phyloP scores from a whole-genome alignment of 2,329 filamentous ascomycete species.

The Beauveria rudraprayagi region DNA sequence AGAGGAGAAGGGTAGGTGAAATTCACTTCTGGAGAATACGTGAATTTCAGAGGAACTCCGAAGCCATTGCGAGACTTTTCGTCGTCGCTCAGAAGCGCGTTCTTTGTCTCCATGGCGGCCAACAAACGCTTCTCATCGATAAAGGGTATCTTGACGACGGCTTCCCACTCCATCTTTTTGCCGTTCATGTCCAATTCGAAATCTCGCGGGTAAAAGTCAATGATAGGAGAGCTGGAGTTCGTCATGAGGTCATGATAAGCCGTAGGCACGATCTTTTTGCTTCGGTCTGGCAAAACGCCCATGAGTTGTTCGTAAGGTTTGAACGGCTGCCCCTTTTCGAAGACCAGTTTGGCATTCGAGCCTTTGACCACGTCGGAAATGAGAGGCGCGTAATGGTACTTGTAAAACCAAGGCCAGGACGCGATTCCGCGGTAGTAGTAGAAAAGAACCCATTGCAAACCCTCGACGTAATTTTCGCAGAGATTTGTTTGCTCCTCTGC shows the following conservation, averaged over 20 bases:
- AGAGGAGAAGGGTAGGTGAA: constrained; percentile 84
- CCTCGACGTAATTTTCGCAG: constrained; percentile 94
- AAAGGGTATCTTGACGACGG: constrained; percentile 97
- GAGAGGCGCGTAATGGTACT: constrained; percentile 94
- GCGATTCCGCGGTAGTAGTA: constrained; percentile 98
- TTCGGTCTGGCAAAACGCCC: constrained; percentile 94
- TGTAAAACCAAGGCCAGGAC: constrained; percentile 98
- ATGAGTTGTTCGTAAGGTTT: constrained; percentile 93
- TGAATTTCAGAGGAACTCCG: constrained; percentile 88
- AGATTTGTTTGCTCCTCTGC: constrained; percentile 67
- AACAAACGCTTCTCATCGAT: constrained; percentile 88
- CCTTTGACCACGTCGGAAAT: constrained; percentile 94
- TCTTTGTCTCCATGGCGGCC: constrained; percentile 76
- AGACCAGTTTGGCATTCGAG: constrained; percentile 78
- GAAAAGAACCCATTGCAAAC: constrained; percentile 93
- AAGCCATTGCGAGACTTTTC: constrained; percentile 84
- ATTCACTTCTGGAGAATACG: constrained; percentile 67
- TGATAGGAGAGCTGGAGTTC: constrained; percentile 78
- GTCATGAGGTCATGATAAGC: constrained; percentile 94
- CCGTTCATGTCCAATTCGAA: constrained; percentile 99
- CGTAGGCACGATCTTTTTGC: constrained; percentile 86
- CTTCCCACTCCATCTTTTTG: constrained; percentile 99
- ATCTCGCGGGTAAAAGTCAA: constrained; percentile 95
- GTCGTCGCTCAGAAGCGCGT: constrained; percentile 65
- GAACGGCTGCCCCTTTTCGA: constrained; percentile 92